These are phyloP conservation scores for Phanerodontia chrysosporium DNA, from an alignment of 768 basidiomycete genomes.

Conservation along the genomic window DNA sequence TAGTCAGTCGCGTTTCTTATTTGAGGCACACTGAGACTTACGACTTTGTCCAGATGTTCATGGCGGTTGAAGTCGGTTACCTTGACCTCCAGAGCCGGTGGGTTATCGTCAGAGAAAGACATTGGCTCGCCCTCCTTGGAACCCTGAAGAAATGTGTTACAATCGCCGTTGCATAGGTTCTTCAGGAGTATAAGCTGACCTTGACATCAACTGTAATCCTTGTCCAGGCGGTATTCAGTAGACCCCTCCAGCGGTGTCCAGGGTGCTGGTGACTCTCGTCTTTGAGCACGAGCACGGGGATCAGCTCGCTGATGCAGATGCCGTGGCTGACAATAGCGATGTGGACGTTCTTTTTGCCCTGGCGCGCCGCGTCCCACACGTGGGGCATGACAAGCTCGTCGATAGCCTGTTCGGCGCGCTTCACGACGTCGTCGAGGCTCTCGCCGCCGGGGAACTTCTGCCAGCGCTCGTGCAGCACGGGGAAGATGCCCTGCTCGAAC, in stretches of 20 bases:
- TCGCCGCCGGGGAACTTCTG: constrained; percentile 71
- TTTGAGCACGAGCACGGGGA: constrained; percentile 46
- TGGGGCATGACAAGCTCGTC: constrained; percentile 53
- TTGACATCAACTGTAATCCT: constrained; percentile 43
- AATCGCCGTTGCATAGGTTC: too few relatives aligned
- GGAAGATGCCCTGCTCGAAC: constrained; percentile 50
- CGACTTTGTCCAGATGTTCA: constrained; percentile 54
- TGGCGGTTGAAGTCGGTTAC: constrained; percentile 51
- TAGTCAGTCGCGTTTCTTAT: not conserved
- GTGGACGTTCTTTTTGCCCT: constrained; percentile 39
- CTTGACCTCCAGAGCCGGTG: constrained; percentile 35
- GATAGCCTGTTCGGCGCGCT: constrained; percentile 49
- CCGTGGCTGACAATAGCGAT: constrained; percentile 76
- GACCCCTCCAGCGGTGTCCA: constrained; percentile 40
- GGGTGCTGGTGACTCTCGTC: constrained; percentile 30
- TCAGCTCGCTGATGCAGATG: constrained; percentile 51
- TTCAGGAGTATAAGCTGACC: too few relatives aligned
- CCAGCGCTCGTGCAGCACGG: constrained; percentile 38
- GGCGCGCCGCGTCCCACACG: constrained; percentile 38
- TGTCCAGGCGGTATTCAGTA: constrained; percentile 71
- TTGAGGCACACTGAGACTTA: constrained; percentile 30
- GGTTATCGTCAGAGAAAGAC: constrained; percentile 20
- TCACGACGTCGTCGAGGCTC: constrained; percentile 56
- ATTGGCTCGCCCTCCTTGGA: constrained; percentile 20
- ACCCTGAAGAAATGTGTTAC: too few relatives aligned